Base-by-base conservation (phyloP, 2,329 filamentous ascomycete genomes). In the Penicillium thymicola region DNA sequence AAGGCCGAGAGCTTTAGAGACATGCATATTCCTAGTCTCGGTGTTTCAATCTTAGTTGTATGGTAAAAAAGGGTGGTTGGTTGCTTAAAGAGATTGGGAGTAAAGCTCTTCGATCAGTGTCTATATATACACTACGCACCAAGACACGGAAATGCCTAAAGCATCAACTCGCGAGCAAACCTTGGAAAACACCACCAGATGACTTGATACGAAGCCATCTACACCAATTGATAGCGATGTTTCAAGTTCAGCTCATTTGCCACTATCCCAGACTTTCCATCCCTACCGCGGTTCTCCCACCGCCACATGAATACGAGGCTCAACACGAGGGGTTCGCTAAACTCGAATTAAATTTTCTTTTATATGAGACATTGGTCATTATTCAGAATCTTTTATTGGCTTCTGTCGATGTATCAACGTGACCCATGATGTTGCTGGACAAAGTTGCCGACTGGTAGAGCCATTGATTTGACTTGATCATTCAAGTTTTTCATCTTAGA, bases 291-390 rank as follows among this genome's bases (percentile, higher is more conserved):
- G n/a, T 27, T 53, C 27, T 34, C 27, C 27, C 28, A n/a, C 16
- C 41, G 18, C 46, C 50, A 54, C 45, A 25, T 32, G 14, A 59
- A 61, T 61, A 58, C 54, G 58, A 58, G 51, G 34, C 11, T 14
- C 36, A 41, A 59, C 27, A 47, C 43, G 48, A 46, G 51, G n/a
- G 5, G 4, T 23, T 27, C 21, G 36, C 27, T 13, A 14, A 28
- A 30, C 16, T 46, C 6, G 5, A 37, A 37, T 32, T 18, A 30
- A 25, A 62, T 60, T 60, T 52, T 55, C 21, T 50, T 51, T 27
- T 13, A n/a, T 23, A 18, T 56, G 54, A 62, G 58, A 62, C 59
- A 62, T 42, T 8, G n/a, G 18, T 16, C 27, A 41, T 32, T 11
- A 21, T n/a, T 23, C 23, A 25, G 28, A 16, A 36, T 41, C 14